Evolutionary conservation across 108 stramenopile genomes (phyloP).

Genomic region (Fragilariopsis cylindrus): DNA sequence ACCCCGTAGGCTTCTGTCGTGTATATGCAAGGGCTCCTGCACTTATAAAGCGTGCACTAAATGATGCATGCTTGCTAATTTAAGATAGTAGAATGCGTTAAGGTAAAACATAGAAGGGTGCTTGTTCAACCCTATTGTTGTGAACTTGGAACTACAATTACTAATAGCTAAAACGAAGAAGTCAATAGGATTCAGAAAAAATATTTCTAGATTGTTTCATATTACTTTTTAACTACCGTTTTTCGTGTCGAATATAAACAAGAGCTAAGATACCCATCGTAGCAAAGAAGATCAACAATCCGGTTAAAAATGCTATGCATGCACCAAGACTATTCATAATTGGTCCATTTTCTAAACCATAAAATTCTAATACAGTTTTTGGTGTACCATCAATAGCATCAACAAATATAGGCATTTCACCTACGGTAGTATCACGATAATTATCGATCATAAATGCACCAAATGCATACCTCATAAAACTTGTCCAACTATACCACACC

Average conservation of each 20-base stretch:
- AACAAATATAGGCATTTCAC: constrained; percentile 5
- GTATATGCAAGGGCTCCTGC: constrained; percentile 42
- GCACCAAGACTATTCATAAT: constrained; percentile 22
- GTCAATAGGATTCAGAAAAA: too few species aligned
- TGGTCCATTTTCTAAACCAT: constrained; percentile 17
- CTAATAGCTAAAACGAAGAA: too few species aligned
- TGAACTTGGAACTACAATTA: too few species aligned
- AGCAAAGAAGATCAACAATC: constrained; percentile 10
- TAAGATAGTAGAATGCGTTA: too few species aligned
- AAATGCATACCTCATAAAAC: constrained; percentile 22
- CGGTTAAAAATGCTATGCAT: constrained; percentile 12
- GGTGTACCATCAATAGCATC: constrained; percentile 8
- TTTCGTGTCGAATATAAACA: constrained; percentile 24
- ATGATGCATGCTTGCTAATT: too few species aligned
- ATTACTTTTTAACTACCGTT: constrained; percentile 4
- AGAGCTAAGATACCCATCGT: constrained; percentile 16
- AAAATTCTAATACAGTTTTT: constrained; percentile 24
- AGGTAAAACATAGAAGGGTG: too few species aligned
- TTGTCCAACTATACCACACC: constrained; percentile 22
- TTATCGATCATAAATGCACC: constrained; percentile 21
- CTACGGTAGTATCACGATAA: neutral
- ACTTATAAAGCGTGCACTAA: constrained; percentile 15
- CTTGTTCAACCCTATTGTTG: too few species aligned
- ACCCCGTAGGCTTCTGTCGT: constrained; percentile 34
- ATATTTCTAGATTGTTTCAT: too few species aligned